A percentile compares a stretch with the other conserved stretches of the same genome.
These are phyloP conservation scores for Quercus wislizeni DNA, from an alignment of 306 rosid genomes.

Conservation along the genomic window DNA sequence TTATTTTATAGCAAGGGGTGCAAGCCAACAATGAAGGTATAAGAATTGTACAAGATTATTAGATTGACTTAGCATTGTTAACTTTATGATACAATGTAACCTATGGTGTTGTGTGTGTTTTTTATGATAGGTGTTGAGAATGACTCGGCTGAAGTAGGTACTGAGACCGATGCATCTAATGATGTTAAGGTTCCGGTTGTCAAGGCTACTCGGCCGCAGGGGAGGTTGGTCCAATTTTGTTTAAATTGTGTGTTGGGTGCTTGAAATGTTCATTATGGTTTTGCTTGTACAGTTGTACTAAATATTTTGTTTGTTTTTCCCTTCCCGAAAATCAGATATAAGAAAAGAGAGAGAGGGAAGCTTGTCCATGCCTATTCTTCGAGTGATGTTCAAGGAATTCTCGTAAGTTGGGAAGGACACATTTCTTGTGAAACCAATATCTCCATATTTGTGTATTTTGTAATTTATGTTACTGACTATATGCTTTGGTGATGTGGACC, in stretches of 20 bases:
- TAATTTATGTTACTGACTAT: constrained; percentile 15
- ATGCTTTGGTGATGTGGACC: constrained; percentile 21
- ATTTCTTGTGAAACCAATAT: not conserved
- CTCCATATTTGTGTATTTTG: not conserved
- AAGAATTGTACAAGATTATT: not conserved
- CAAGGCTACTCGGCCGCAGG: constrained; percentile 83
- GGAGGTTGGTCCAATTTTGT: constrained; percentile 56
- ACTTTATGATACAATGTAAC: not conserved
- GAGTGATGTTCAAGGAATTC: constrained; percentile 93
- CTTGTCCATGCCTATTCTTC: constrained; percentile 74
- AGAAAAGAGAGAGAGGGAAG: constrained; percentile 91
- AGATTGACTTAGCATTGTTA: not conserved
- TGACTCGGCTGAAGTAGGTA: constrained; percentile 33
- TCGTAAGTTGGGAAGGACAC: constrained; percentile 51
- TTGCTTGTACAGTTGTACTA: not conserved
- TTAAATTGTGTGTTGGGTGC: not conserved
- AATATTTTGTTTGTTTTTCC: not conserved
- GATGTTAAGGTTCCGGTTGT: constrained; percentile 34
- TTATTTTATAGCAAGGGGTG: constrained; percentile 58
- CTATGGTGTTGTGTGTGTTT: constrained; percentile 1
- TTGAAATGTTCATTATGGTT: not conserved
- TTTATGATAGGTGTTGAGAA: constrained; percentile 27
- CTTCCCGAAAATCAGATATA: constrained; percentile 47
- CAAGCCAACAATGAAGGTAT: constrained; percentile 52
- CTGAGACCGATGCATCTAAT: constrained; percentile 28